Base-by-base conservation (phyloP, 768 basidiomycete genomes). In the Fibroporia radiculosa region DNA sequence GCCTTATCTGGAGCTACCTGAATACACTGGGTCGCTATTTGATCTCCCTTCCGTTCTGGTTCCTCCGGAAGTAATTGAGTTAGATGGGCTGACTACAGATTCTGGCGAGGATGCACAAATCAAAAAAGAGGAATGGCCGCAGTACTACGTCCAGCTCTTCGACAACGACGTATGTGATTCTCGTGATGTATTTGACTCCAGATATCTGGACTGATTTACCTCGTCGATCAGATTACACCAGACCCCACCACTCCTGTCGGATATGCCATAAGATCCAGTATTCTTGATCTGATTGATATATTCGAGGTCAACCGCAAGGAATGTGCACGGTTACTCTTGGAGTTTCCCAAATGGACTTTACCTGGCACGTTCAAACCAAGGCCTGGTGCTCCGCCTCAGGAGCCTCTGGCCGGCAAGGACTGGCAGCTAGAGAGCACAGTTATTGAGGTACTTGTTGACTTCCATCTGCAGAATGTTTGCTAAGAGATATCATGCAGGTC, bases 281-380 rank as follows among this genome's bases (percentile, higher is more conserved):
- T 96, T 8, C 64, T 78, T 6, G 93, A 97, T 57, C 75, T 83
- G 16, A 64, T 96, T 32, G 79, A 90, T 46, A 84, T 97, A 13
- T 98, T 89, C 56, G 95, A 98, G 62, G 78, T 96, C 40, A 98
- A 99, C 62, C 79, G 96, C 44, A 96, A 95, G 62, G 96, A 99
- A 56, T 87, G 84, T 52, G 93, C 96, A 1, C 73, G 87, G 3
- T 67, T 97, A 6, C 70, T 98, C 5, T 73, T 96, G 35, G 84
- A 91, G 60, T 82, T 86, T 44, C 86, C 89, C 1, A 84, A 82
- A 56, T 96, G 92, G 87, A 77, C 82, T 44, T 58, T 80, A 3
- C 69, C 74, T 2, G 90, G 89, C 3, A 91, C 91, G 0, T 97
- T 97, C 74, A 89, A 84, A 55, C 77, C 83, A 6, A 78, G 75